Base-by-base conservation (phyloP, 495 filamentous ascomycete genomes). In the Annulohypoxylon bovei region DNA sequence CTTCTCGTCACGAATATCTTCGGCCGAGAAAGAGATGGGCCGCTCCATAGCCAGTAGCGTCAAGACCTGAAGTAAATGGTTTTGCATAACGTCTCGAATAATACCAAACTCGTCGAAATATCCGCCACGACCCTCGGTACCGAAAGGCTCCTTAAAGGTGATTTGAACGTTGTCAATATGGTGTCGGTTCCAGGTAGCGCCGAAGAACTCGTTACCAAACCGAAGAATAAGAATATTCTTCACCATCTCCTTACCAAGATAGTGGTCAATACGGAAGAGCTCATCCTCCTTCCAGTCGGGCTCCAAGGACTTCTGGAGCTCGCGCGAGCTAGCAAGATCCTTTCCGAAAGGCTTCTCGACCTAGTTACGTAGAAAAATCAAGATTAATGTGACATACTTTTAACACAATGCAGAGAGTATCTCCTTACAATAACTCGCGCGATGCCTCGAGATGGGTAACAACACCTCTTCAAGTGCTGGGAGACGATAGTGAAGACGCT, bases 31-130 rank as follows among this genome's bases (percentile, higher is more conserved):
- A 6, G 94, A 98, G 78, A 98, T 95, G 39, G 96, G 96, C 58
- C 96, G 88, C 84, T 99, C 96, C 96, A 99, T 99, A 54, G 95
- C 93, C 50, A 99, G 88, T 58, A 99, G 85, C 11, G 96, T 98
- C 76, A 99, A 84, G 1, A 99, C 94, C 81, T 99, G 96, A 44
- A 98, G 89, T 70, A 99, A 81, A 83, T 99, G 93, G 84, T 96
- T 96, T 79, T 96, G 93, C 93, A 96, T 96, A 70, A 99, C 96
- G 83, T 99, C 96, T 79, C 96, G 93, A 76, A 99, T 94, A 78
- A 99, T 99, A 71, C 96, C 96, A 76, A 99, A 99, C 81, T 99
- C 96, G 75, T 99, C 96, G 77, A 99, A 99, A 83, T 99, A 99
- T 56, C 96, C 96, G 55, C 96, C 96, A 78, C 96, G 92, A 30